Evolutionary conservation across 805 yeast species (phyloP).

Genomic region (Lachancea meyersii): DNA sequence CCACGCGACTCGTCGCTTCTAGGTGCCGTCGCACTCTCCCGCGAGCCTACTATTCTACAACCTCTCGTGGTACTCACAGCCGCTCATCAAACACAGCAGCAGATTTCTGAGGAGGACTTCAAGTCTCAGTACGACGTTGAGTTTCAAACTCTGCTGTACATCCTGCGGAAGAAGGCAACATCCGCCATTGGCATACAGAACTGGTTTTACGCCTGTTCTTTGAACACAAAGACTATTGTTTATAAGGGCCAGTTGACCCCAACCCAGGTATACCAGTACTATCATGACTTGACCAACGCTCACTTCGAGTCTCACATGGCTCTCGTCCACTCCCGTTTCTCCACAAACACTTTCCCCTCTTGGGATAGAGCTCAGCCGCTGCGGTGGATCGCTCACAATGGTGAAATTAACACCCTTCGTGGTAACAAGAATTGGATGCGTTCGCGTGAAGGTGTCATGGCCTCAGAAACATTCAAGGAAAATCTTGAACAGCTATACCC

Average conservation of each 20-base stretch:
- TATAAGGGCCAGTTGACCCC: slow-evolving; percentile 98
- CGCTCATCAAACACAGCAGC: slow-evolving; percentile 32
- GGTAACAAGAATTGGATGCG: slow-evolving; percentile 99
- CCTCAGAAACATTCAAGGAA: slow-evolving; percentile 79
- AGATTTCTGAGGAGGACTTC: slow-evolving; percentile 45
- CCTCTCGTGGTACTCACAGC: slow-evolving; percentile 77
- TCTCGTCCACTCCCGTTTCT: slow-evolving; percentile 92
- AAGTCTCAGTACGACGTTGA: slow-evolving; percentile 49
- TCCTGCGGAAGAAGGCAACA: slow-evolving; percentile 82
- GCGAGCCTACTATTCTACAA: slow-evolving; percentile 88
- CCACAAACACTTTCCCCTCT: slow-evolving; percentile 98
- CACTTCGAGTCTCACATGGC: slow-evolving; percentile 95
- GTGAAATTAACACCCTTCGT: slow-evolving; percentile 94
- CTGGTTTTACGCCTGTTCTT: slow-evolving; percentile 95
- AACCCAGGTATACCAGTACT: slow-evolving; percentile 89
- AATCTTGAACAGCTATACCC: slow-evolving; percentile 89
- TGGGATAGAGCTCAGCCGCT: slow-evolving; percentile 99
- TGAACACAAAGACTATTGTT: slow-evolving; percentile 82
- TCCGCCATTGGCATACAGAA: slow-evolving; percentile 90
- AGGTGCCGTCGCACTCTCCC: slow-evolving; percentile 89
- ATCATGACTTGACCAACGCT: slow-evolving; percentile 85
- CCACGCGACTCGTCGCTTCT: slow-evolving; percentile 91
- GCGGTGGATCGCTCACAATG: slow-evolving; percentile 96
- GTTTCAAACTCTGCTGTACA: slow-evolving; percentile 78
- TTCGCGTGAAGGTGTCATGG: slow-evolving; percentile 96